phyloP scores from a whole-genome alignment of 2,329 filamentous ascomycete species.

The Rosellinia necatrix region DNA sequence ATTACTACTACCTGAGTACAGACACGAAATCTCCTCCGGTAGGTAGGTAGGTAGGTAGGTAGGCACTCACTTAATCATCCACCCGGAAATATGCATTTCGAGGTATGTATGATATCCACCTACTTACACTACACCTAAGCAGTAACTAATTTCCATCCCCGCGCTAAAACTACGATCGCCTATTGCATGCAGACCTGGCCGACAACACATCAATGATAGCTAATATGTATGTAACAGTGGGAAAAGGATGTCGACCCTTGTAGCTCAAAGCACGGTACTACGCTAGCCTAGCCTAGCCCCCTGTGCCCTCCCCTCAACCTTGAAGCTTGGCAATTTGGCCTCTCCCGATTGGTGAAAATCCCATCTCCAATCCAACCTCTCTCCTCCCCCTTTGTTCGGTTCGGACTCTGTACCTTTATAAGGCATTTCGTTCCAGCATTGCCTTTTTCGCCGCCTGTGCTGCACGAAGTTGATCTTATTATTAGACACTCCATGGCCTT shows the following conservation, averaged over 20 bases:
- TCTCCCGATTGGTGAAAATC: constrained; percentile 22
- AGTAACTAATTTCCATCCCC: constrained; percentile 1
- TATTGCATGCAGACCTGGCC: neutral
- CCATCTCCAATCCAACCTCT: constrained; percentile 15
- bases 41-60: too few species aligned
- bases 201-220: constrained; percentile 17
- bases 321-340: constrained; percentile 21
- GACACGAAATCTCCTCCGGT: too few species aligned
- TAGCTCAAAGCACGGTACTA: constrained; percentile 8
- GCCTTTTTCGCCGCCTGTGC: too few species aligned
- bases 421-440: too few species aligned
- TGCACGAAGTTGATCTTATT: too few species aligned
- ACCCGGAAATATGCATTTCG: too few species aligned
- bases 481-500: too few species aligned
- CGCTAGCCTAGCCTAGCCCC: constrained; percentile 22
- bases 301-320: too few species aligned
- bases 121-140: too few species aligned
- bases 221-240: neutral
- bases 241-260: constrained; percentile 18
- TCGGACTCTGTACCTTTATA: neutral
- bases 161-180: neutral
- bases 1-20: too few species aligned
- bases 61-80: too few species aligned
- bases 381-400: constrained; percentile 8
- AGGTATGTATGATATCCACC: too few species aligned